Evolutionary conservation across 2,329 filamentous ascomycete species (phyloP).

Genomic region (Ceratocystiopsis sp.): DNA sequence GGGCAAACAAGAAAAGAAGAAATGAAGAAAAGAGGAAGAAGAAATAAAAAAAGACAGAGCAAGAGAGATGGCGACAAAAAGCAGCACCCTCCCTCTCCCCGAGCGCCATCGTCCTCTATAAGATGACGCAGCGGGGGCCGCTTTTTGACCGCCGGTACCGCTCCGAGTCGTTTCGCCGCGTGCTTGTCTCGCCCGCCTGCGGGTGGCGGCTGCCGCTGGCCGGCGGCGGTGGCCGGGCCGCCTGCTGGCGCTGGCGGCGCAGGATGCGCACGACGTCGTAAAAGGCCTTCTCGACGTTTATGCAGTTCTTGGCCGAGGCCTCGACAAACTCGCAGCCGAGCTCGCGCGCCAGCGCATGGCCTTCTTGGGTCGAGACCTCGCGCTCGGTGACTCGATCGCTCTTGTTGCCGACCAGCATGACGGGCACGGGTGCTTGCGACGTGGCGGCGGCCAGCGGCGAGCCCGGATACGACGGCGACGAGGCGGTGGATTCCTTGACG

Average conservation of each 20-base stretch:
- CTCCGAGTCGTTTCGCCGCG: constrained; percentile 7
- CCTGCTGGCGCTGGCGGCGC: constrained; percentile 34
- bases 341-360: constrained; percentile 76
- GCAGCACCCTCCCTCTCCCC: too few species aligned
- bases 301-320: constrained; percentile 92
- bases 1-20: background rate
- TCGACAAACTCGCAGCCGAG: constrained; percentile 94
- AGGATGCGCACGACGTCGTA: constrained; percentile 92
- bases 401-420: constrained; percentile 99
- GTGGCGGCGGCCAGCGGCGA: constrained; percentile 47
- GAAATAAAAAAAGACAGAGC: background rate
- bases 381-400: constrained; percentile 91
- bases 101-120: constrained; percentile 5
- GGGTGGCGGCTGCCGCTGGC: constrained; percentile 7
- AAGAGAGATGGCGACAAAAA: background rate
- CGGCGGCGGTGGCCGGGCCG: constrained; percentile 10
- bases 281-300: constrained; percentile 96
- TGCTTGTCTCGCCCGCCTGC: constrained; percentile 5
- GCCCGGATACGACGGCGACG: constrained; percentile 60
- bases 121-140: constrained; percentile 8
- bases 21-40: background rate
- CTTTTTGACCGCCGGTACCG: constrained; percentile 9
- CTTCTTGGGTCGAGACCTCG: constrained; percentile 93
- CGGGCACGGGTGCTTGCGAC: constrained; percentile 57
- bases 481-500: constrained; percentile 78